Evolutionary conservation across 2,329 filamentous ascomycete genomes (phyloP).

Genomic region (Beauveria varroae): DNA sequence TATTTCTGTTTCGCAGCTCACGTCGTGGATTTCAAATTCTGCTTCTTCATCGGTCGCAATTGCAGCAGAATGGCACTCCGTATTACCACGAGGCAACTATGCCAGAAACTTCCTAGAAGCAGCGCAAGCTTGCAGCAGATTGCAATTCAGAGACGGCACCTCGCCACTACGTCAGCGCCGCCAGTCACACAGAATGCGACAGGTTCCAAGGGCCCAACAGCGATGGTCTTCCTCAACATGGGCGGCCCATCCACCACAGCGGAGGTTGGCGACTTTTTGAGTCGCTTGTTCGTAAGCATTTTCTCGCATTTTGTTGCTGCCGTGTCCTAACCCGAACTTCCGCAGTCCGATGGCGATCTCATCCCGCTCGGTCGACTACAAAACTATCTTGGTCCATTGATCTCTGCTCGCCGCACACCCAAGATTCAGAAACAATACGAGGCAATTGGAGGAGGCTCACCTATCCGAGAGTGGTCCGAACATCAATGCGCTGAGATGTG

Average conservation of each 20-base stretch:
- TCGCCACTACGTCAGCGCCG: conserved; percentile 43
- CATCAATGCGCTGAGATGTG: conserved; percentile 93
- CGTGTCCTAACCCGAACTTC: conserved; percentile 12
- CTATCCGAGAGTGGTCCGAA: conserved; percentile 97
- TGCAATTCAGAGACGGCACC: conserved; percentile 23
- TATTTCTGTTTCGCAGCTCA: background rate
- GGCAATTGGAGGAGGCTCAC: conserved; percentile 93
- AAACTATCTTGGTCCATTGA: conserved; percentile 80
- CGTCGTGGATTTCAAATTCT: background rate
- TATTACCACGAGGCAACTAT: conserved; percentile 30
- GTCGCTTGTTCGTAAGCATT: conserved; percentile 74
- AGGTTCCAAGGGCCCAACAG: conserved; percentile 72
- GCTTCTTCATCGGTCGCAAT: background rate
- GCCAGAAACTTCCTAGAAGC: conserved; percentile 19
- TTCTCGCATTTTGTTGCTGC: conserved; percentile 1
- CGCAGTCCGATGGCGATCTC: conserved; percentile 79
- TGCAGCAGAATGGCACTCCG: conserved; percentile 30
- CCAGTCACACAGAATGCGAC: conserved; percentile 73
- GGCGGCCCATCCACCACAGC: conserved; percentile 82
- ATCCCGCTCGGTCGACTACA: conserved; percentile 94
- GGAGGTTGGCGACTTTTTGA: conserved; percentile 86
- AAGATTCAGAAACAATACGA: conserved; percentile 97
- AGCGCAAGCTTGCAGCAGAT: conserved; percentile 22
- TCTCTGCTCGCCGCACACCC: conserved; percentile 78
- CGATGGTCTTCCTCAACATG: conserved; percentile 99